Base-by-base conservation (phyloP, 306 rosid genomes). In the Ochetophila trinervis region DNA sequence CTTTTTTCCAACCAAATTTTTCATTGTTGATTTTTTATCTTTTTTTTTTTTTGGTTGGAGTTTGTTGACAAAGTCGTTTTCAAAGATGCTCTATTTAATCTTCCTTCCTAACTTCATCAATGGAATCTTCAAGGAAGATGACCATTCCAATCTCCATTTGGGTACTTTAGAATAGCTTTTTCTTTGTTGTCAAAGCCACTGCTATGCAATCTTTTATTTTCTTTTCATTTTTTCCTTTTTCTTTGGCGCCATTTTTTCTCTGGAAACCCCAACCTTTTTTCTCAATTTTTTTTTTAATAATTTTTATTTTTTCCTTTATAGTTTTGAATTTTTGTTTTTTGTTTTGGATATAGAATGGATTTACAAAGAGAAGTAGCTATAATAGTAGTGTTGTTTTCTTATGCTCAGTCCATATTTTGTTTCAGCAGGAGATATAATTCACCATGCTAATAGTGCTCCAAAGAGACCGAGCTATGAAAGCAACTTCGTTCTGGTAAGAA, bases 381-480 rank as follows among this genome's bases (percentile, higher is more conserved):
- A 49, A 78, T 74, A 62, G 19, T 63, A 12, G n/a, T n/a, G n/a
- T 66, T 37, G 57, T 80, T 83, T 52, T 58, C n/a, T 84, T 51
- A 27, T 83, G 53, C 71, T 87, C 62, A 34, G 67, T 47, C 11
- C 77, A 32, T 67, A 81, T 63, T 22, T 83, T 71, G 90, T 69
- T 57, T 78, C 86, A 11, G 94, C 88, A 68, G 97, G 97, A 30
- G 98, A 93, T 59, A 90, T 93, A 66, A 97, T 93, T 68, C 98
- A 93, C 68, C 93, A 77, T 52, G 98, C 89, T 59, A 61, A 80
- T 75, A 55, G 79, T 60, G 87, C 98, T 68, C 98, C 98, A 0
- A 74, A 63, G 63, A 78, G 91, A 51, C 97, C 97, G 74, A 96
- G 98, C 20, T 93, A 97, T 63, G 85, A 84, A 2, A 93, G 89